Percentiles rank a stretch among this genome's conserved stretches.
Evolutionary conservation across 139 green algal species (phyloP).

Genomic region (Picochlorum costavermella): DNA sequence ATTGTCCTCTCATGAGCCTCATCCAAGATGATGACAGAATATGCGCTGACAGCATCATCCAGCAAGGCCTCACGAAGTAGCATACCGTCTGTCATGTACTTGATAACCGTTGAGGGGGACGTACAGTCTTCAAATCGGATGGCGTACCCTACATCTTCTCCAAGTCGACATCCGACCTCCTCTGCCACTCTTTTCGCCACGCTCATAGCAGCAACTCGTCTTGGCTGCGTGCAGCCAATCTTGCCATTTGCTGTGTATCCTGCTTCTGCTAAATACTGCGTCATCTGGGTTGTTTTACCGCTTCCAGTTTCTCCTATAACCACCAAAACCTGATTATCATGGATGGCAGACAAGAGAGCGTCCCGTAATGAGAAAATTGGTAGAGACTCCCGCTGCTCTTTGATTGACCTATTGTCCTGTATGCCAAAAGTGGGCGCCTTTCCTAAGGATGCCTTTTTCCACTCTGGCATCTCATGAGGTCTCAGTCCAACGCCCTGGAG

Average conservation of each 20-base stretch:
- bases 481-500: constrained; percentile 67
- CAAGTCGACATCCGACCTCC: constrained; percentile 79
- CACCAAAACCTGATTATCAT: constrained; percentile 83
- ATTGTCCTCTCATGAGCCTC: constrained; percentile 97
- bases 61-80: constrained; percentile 88
- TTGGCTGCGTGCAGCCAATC: constrained; percentile 91
- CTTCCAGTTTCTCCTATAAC: constrained; percentile 86
- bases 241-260: constrained; percentile 63
- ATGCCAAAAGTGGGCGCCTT: constrained; percentile 86
- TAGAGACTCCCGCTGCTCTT: constrained; percentile 88
- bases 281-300: constrained; percentile 98
- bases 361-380: constrained; percentile 92
- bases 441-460: constrained; percentile 82
- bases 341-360: constrained; percentile 79
- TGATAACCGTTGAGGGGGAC: constrained; percentile 79
- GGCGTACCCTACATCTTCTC: constrained; percentile 88
- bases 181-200: constrained; percentile 94
- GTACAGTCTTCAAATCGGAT: constrained; percentile 98
- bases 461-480: constrained; percentile 65
- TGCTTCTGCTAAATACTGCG: constrained; percentile 91
- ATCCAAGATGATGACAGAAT: constrained; percentile 90
- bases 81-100: constrained; percentile 98
- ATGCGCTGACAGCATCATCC: constrained; percentile 65
- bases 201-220: constrained; percentile 90
- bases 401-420: constrained; percentile 76